phyloP scores from a whole-genome alignment of 176 grass and related monocot species.

The Oryza australiensis region DNA sequence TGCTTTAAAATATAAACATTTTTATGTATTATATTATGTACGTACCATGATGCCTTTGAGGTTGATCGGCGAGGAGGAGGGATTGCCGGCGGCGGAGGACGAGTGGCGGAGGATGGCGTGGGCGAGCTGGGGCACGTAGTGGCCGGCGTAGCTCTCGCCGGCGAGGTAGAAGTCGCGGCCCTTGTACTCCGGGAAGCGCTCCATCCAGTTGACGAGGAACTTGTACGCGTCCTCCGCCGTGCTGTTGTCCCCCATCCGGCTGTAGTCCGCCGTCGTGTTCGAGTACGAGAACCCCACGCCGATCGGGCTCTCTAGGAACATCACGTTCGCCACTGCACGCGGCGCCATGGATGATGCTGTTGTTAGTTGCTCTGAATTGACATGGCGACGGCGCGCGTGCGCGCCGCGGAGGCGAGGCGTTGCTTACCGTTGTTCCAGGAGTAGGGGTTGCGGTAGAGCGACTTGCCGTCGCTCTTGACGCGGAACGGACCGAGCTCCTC shows the following conservation, averaged over 20 bases:
- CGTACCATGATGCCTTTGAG: conserved; percentile 84
- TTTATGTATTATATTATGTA: too few relatives aligned
- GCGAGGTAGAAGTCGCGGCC: conserved; percentile 73
- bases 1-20: too few relatives aligned
- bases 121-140: conserved; percentile 87
- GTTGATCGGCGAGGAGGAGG: conserved; percentile 45
- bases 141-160: conserved; percentile 88
- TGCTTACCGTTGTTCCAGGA: conserved; percentile 71
- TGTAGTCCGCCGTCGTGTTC: conserved; percentile 82
- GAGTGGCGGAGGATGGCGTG: conserved; percentile 57
- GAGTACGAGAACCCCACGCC: conserved; percentile 97
- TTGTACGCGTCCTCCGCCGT: conserved; percentile 60
- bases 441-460: conserved; percentile 77
- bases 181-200: conserved; percentile 85
- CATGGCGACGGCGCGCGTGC: neutral
- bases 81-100: neutral
- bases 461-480: conserved; percentile 78
- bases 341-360: too few relatives aligned
- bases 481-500: conserved; percentile 92
- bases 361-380: too few relatives aligned
- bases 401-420: too few relatives aligned
- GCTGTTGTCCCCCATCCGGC: conserved; percentile 51
- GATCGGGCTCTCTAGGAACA: conserved; percentile 93
- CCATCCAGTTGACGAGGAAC: conserved; percentile 76
- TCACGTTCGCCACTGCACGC: conserved; percentile 61